A percentile compares a stretch with the other conserved stretches of the same genome.
phyloP scores from a whole-genome alignment of 1,284 basidiomycete genomes.

The Cutaneotrichosporon curvatum region DNA sequence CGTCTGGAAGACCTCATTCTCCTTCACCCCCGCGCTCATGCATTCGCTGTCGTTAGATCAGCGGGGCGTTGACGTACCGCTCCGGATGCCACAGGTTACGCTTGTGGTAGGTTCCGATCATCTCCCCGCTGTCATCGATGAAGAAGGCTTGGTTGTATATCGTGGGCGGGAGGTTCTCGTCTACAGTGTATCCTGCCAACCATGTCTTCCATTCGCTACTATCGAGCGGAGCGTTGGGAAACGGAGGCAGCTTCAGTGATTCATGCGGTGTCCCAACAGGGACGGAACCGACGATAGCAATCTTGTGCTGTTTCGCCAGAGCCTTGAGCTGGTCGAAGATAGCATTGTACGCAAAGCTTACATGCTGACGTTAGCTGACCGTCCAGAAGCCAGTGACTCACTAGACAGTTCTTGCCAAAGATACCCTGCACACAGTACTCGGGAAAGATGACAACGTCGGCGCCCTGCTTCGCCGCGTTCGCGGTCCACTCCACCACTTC shows the following conservation, averaged over 20 bases:
- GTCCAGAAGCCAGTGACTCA: conserved; percentile 15
- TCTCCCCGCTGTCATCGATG: conserved; percentile 32
- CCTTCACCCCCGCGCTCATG: conserved; percentile 31
- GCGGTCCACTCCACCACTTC: conserved; percentile 20
- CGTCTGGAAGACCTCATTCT: conserved; percentile 37
- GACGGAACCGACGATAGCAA: conserved; percentile 38
- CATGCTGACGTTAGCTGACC: conserved; percentile 27
- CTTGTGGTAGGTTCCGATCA: conserved; percentile 38
- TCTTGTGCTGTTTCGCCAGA: conserved; percentile 25
- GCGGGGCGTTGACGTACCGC: conserved; percentile 22
- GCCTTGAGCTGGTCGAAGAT: conserved; percentile 23
- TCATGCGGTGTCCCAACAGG: conserved; percentile 26
- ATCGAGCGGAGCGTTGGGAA: conserved; percentile 22
- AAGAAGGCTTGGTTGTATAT: conserved; percentile 42
- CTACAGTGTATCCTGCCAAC: conserved; percentile 13
- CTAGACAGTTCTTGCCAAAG: conserved; percentile 31
- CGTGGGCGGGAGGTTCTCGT: conserved; percentile 16
- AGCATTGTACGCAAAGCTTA: conserved; percentile 30
- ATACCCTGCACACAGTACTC: conserved; percentile 47
- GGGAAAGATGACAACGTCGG: conserved; percentile 43
- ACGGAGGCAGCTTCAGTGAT: conserved; percentile 9
- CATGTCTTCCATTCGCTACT: conserved; percentile 28
- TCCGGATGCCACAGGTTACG: conserved; percentile 46
- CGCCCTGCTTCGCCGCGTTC: conserved; percentile 19
- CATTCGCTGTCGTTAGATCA: conserved; percentile 30